A percentile compares a stretch with the other conserved stretches of the same genome.
Evolutionary conservation across 2,329 filamentous ascomycete genomes (phyloP).

Genomic region (Elsinoe necatrix): DNA sequence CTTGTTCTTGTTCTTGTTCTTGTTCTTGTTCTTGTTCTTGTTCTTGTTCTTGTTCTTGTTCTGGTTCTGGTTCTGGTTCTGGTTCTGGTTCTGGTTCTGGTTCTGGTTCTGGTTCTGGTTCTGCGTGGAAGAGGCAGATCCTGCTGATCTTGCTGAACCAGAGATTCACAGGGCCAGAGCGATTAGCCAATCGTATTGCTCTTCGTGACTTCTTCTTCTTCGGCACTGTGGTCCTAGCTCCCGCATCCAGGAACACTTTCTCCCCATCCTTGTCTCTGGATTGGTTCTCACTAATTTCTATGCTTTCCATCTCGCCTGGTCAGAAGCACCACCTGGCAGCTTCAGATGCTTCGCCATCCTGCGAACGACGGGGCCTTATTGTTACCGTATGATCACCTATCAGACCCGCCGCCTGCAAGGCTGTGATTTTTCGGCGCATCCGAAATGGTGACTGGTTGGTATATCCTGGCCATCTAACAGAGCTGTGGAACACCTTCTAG

Average conservation of each 20-base stretch:
- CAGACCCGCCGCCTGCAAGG: neutral
- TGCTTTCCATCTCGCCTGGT: neutral
- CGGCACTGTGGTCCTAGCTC: neutral
- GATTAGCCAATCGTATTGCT: neutral
- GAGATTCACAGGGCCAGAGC: neutral
- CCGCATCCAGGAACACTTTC: neutral
- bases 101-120: neutral
- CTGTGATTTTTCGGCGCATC: neutral
- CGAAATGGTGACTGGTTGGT: conserved; percentile 11
- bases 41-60: too few species aligned
- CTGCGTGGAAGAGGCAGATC: neutral
- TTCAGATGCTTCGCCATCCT: neutral
- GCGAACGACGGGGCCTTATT: conserved; percentile 1
- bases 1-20: too few species aligned
- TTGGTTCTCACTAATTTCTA: conserved; percentile 12
- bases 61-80: neutral
- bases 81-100: neutral
- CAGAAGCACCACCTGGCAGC: neutral
- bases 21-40: too few species aligned
- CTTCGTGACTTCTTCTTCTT: neutral
- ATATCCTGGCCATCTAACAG: neutral
- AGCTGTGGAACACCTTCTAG: conserved; percentile 2
- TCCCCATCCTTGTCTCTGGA: neutral
- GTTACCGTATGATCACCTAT: conserved; percentile 10
- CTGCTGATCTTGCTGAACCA: neutral